phyloP scores from a whole-genome alignment of 2,329 filamentous ascomycete genomes.

The Calonectria pseudoreteaudii region DNA sequence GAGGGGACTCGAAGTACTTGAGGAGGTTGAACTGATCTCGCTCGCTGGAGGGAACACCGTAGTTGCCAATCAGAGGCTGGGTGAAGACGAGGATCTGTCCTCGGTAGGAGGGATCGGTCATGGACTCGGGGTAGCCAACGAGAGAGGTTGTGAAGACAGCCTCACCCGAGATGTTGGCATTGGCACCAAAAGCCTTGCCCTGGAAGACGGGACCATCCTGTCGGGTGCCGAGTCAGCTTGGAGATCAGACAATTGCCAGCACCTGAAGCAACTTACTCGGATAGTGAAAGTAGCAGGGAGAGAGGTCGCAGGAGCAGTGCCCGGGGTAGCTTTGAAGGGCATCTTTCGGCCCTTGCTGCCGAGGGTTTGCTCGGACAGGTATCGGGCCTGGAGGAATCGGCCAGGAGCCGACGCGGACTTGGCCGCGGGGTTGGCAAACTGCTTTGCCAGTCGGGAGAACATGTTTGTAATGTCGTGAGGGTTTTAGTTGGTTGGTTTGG shows the following conservation, averaged over 20 bases:
- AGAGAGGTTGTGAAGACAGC: constrained; percentile 98
- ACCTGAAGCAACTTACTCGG: constrained; percentile 67
- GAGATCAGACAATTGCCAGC: not conserved
- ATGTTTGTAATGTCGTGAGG: constrained; percentile 53
- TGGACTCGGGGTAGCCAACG: constrained; percentile 96
- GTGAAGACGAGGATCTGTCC: constrained; percentile 99
- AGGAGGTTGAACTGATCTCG: constrained; percentile 91
- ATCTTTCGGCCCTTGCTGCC: constrained; percentile 78
- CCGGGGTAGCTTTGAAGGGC: constrained; percentile 67
- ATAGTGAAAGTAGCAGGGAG: constrained; percentile 88
- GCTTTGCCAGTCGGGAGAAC: constrained; percentile 68
- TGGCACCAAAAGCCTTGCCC: constrained; percentile 96
- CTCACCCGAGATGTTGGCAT: constrained; percentile 96
- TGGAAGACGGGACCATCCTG: constrained; percentile 95
- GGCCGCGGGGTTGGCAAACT: constrained; percentile 65
- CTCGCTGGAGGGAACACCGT: constrained; percentile 89
- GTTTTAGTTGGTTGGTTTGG: constrained; percentile 24
- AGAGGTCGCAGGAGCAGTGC: constrained; percentile 72
- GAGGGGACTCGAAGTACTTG: constrained; percentile 98
- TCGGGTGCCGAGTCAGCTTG: constrained; percentile 24
- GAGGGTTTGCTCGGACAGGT: constrained; percentile 53
- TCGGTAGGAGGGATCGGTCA: constrained; percentile 89
- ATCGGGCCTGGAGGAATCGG: constrained; percentile 54
- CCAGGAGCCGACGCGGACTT: constrained; percentile 55
- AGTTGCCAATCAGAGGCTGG: constrained; percentile 97